Evolutionary conservation across 2,329 filamentous ascomycete genomes (phyloP), one percentile per base, ranked within the genome.

Genomic region (Chaetomiaceae sp.): DNA sequence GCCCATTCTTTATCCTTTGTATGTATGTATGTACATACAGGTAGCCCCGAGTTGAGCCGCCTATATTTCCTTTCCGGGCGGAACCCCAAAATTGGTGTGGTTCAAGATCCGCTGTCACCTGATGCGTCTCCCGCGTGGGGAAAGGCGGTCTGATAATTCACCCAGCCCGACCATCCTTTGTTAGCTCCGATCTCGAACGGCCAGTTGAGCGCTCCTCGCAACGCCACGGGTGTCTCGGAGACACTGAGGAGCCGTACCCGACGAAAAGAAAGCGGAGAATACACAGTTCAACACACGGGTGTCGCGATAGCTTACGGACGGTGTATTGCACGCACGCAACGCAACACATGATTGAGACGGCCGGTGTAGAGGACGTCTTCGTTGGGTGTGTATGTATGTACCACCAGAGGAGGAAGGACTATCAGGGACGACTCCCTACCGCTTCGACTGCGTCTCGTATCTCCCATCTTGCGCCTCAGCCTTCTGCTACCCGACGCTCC

Each of bases 61-160:
- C n/a, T 38, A 16, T 8, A 34, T 40, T 43, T 30, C 34, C 33
- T 38, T 46, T n/a, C n/a, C 20, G 11, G 25, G 20, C 34, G n/a
- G 29, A 38, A 16, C 25, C 33, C 51, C 20, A 5, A 32, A 33
- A 40, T 32, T 30, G 36, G 38, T 36, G 45, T 54, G 45, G 40
- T 38, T 20, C 27, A 32, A 21, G 25, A 38, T 25, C 23, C 29
- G 34, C 40, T 45, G 40, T 54, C 51, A 54, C 51, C 51, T 54
- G 51, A 54, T 49, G 45, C 13, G 5, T 18, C 27, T 53, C 30
- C 44, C 37, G 38, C 51, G 51, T 48, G 44, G 51, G 51, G 43
- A 48, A 52, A 52, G 42, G 42, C 43, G 42, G 49, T 46, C 33
- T 36, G 34, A 32, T 40, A 20, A 41, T 16, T 36, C 34, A 33